Percentiles rank a stretch among this genome's conserved stretches.
Conservation (phyloP, 139 green algal species). For the Micractinium conductrix region DNA sequence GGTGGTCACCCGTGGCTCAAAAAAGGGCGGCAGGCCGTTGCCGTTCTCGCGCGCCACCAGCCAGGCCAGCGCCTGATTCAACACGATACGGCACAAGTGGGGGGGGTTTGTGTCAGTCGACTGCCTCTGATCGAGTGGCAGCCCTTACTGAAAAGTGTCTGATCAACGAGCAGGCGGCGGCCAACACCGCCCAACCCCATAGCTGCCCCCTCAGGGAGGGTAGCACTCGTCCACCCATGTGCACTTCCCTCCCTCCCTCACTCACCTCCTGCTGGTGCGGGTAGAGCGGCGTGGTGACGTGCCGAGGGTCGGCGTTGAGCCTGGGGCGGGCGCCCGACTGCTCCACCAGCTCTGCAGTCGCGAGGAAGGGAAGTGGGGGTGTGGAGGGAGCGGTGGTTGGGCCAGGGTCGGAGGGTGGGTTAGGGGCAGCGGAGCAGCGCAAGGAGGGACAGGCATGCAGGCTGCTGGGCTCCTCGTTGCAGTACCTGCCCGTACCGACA, state of each 20-base stretch:
- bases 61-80: slow-evolving; percentile 65
- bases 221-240: too few relatives aligned
- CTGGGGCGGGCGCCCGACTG: neutral
- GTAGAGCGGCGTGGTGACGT: slow-evolving; percentile 52
- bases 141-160: too few relatives aligned
- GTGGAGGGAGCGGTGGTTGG: too few relatives aligned
- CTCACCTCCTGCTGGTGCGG: slow-evolving; percentile 59
- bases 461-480: too few relatives aligned
- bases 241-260: too few relatives aligned
- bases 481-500: neutral
- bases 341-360: neutral
- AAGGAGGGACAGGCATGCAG: neutral
- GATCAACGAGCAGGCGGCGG: too few relatives aligned
- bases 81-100: neutral
- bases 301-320: slow-evolving; percentile 22
- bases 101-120: neutral
- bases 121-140: too few relatives aligned
- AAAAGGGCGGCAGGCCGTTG: slow-evolving; percentile 69
- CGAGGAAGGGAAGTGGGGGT: too few relatives aligned
- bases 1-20: slow-evolving; percentile 33
- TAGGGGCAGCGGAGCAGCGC: too few relatives aligned
- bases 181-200: too few relatives aligned
- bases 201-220: too few relatives aligned
- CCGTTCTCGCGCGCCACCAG: slow-evolving; percentile 76
- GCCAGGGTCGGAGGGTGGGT: too few relatives aligned